Base-by-base conservation (phyloP, 345 rosid species). In the Brassica cretica region DNA sequence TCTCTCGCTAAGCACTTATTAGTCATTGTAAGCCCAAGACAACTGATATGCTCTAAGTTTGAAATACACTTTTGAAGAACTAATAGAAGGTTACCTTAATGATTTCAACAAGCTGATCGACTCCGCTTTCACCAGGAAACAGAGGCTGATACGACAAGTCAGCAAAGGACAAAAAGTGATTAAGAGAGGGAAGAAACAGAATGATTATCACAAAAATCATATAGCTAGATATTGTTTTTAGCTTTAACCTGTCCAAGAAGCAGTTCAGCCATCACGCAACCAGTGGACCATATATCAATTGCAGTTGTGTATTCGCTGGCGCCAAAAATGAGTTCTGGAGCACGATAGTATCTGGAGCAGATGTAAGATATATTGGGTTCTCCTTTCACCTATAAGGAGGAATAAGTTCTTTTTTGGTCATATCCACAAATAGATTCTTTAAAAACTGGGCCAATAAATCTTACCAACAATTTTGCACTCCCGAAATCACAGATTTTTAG, bases 61-160 rank as follows among this genome's bases (percentile, higher is more conserved):
- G 12, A 27, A 33, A 79, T 12, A 15, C 16, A 64, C 2, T 15
- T 78, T 25, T 33, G 8, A 64, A 39, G 24, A 25, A 16, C 6
- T 33, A 61, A 68, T 4, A 78, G n/a, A 68, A 63, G 46, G 68
- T 66, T 79, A 93, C 98, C 98, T 93, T 93, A 79, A 93, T 93
- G 84, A 93, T 89, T 84, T 93, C 98, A 78, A 91, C 97, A 71
- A 93, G 88, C 82, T 91, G 98, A 83, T 93, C 97, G 3, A 93
- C 97, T 80, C 98, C 98, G 49, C 98, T 93, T 83, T 93, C 98
- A 64, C 97, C 98, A 63, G 97, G 98, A 86, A 93, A 93, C 77
- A 93, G 72, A 75, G 98, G 98, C 97, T 93, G 92, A n/a, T 68
- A 49, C 19, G 64, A 60, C 25, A 78, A 66, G 11, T 44, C 64